Evolutionary conservation across 2,329 filamentous ascomycete genomes (phyloP).

Genomic region (Penicillium sp.): DNA sequence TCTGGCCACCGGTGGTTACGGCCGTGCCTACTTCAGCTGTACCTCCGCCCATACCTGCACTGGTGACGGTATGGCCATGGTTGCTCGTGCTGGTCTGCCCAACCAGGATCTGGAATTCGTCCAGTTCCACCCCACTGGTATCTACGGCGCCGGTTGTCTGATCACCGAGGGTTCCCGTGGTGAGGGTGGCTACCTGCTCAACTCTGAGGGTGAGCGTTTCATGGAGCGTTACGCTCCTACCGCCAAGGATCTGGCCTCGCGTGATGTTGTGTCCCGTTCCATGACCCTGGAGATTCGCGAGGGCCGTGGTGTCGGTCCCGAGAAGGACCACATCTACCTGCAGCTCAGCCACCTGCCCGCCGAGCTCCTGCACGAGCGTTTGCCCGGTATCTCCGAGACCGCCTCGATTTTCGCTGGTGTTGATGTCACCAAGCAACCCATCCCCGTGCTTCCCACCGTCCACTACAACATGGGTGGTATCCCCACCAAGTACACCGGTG

Average conservation of each 20-base stretch:
- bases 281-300: conserved; percentile 99
- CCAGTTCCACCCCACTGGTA: conserved; percentile 98
- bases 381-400: conserved; percentile 97
- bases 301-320: conserved; percentile 89
- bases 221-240: conserved; percentile 99
- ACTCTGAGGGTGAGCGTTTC: conserved; percentile 97
- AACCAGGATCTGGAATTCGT: conserved; percentile 99
- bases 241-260: conserved; percentile 92
- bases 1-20: conserved; percentile 93
- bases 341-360: conserved; percentile 92
- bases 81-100: conserved; percentile 90
- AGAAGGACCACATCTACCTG: conserved; percentile 98
- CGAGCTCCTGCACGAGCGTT: conserved; percentile 88
- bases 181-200: conserved; percentile 95
- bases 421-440: conserved; percentile 94
- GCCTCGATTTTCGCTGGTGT: conserved; percentile 96
- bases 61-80: conserved; percentile 99
- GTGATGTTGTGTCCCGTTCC: conserved; percentile 92
- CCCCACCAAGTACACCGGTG: conserved; percentile 92
- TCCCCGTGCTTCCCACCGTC: conserved; percentile 90
- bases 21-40: conserved; percentile 96
- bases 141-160: conserved; percentile 95
- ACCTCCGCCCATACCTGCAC: conserved; percentile 98
- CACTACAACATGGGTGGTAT: conserved; percentile 99
- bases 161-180: conserved; percentile 97